Percentiles rank a stretch among this genome's conserved stretches.
Conservation (phyloP, 202 grass and related monocot species). For the Dendrocalamus latiflorus region DNA sequence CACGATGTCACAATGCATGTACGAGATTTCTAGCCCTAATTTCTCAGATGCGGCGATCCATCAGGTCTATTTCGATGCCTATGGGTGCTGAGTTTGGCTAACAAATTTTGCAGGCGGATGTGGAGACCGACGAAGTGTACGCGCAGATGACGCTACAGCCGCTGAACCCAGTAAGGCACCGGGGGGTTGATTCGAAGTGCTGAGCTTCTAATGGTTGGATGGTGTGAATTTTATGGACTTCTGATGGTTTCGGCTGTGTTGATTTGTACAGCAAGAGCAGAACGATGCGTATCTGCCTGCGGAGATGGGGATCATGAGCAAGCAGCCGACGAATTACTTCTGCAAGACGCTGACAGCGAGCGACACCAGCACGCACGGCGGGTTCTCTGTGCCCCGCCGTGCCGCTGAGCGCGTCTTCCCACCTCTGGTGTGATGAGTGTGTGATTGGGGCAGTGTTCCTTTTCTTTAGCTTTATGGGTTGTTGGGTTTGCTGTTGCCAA, state of each 20-base stretch:
- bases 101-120: constrained; percentile 64
- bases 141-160: constrained; percentile 98
- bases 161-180: constrained; percentile 63
- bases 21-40: constrained; percentile 22
- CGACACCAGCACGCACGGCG: constrained; percentile 95
- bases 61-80: neutral
- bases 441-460: too few species aligned
- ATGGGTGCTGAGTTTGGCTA: neutral
- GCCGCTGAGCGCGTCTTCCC: constrained; percentile 93
- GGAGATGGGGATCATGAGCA: constrained; percentile 98
- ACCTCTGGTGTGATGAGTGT: constrained; percentile 80
- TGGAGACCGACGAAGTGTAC: constrained; percentile 93
- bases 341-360: constrained; percentile 96
- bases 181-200: neutral
- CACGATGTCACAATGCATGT: constrained; percentile 98
- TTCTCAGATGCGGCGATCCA: neutral
- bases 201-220: neutral
- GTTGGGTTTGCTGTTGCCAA: too few species aligned
- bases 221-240: neutral
- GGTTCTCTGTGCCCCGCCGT: constrained; percentile 87
- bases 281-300: constrained; percentile 83
- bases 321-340: constrained; percentile 95
- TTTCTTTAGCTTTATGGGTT: too few species aligned
- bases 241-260: neutral
- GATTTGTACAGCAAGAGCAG: constrained; percentile 75